Evolutionary conservation across 768 basidiomycete species (phyloP).

Genomic region (Leccinum subgranulosum): DNA sequence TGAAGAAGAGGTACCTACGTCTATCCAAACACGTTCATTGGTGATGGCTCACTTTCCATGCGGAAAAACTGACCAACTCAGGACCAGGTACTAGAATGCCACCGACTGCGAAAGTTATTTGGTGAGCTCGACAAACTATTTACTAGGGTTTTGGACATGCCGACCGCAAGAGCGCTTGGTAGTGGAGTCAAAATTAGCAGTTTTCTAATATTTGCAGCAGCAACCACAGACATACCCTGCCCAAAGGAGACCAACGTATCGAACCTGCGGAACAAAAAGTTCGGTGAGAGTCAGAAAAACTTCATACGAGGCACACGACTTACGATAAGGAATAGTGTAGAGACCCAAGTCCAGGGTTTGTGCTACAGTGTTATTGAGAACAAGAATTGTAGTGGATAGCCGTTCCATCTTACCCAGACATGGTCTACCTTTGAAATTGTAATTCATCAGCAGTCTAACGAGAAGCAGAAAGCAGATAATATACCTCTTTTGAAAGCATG

Average conservation of each 20-base stretch:
- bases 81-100: neutral
- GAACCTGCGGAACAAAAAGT: neutral
- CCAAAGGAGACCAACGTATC: neutral
- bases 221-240: neutral
- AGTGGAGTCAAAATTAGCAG: neutral
- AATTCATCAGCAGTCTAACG: neutral
- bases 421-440: constrained; percentile 6
- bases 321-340: neutral
- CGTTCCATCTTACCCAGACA: neutral
- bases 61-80: neutral
- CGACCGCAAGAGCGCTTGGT: neutral
- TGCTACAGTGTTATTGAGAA: neutral
- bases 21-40: neutral
- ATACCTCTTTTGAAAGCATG: constrained; percentile 12
- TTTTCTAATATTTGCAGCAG: neutral
- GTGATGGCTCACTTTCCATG: too few relatives aligned
- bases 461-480: neutral
- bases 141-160: neutral
- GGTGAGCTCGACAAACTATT: neutral
- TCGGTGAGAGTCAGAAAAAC: neutral
- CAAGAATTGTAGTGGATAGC: too few relatives aligned
- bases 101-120: neutral
- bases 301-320: neutral
- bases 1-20: neutral
- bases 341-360: neutral